Base-by-base conservation (phyloP, 1,284 basidiomycete genomes). In the Sparassis latifolia region DNA sequence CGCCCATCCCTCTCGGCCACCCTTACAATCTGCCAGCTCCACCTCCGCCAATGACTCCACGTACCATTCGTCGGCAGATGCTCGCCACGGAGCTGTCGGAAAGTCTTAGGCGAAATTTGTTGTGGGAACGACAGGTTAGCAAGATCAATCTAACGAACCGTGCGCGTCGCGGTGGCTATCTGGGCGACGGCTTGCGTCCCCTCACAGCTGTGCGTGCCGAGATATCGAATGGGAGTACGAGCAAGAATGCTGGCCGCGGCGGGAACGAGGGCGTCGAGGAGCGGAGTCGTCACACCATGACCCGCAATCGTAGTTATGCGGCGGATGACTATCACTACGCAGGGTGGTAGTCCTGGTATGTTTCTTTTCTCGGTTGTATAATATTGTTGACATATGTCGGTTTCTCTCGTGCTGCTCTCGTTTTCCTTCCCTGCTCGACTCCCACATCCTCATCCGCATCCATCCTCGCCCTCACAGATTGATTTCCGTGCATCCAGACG, bases 81-180 rank as follows among this genome's bases (percentile, higher is more conserved):
- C 74, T 95, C 46, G 76, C 82, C 51, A 86, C 84, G 28, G 92
- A 96, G 68, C 73, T 96, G 62, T 88, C 88, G 44, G 92, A 95
- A 69, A 88, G 84, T 54, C 69, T 96, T 53, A 75, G 92, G 27
- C 74, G 86, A 45, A 90, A 94, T 60, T 63, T 96, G 57, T 69
- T 95, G 4, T 93, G 92, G 91, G 89, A 92, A 63, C 78, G 92
- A 9, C 83, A 86, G 59, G 75, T 84, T 42, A 81, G 76, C 66
- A 78, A 78, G 56, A 72, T 72, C 27, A 77, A 74, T 42, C 67
- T 76, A 39, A 68, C 69, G 45, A 12, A 6, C 35, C 72, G 69
- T 66, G 55, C 67, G 48, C 61, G 69, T 42, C 65, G 59, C 30
- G 65, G 57, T 29, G 56, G 67, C 48, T 62, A 63, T 44, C 59